A percentile compares a stretch with the other conserved stretches of the same genome.
phyloP scores from a whole-genome alignment of 768 basidiomycete genomes.

The Rickenella mellea region DNA sequence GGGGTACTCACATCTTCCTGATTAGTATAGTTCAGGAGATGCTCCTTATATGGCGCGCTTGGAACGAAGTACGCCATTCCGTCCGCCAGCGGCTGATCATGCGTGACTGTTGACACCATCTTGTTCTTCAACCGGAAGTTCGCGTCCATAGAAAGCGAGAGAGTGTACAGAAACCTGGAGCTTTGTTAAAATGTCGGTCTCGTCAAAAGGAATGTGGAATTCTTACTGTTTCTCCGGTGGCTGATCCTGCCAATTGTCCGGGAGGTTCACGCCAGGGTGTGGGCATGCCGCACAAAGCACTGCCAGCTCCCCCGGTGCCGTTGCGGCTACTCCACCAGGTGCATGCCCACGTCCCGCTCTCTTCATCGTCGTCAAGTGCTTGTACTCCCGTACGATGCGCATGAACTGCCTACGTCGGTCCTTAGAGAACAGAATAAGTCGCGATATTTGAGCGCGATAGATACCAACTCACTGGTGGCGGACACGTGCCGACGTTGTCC shows the following conservation, averaged over 20 bases:
- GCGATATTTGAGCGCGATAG: neutral
- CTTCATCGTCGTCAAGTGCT: constrained; percentile 13
- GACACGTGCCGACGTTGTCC: neutral
- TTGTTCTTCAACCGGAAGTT: constrained; percentile 19
- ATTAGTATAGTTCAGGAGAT: constrained; percentile 6
- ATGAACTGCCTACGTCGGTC: constrained; percentile 8
- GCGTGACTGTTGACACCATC: constrained; percentile 2
- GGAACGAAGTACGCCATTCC: constrained; percentile 20
- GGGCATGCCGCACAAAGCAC: constrained; percentile 27
- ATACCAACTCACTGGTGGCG: neutral
- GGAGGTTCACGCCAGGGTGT: no score
- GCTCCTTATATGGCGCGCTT: constrained; percentile 10
- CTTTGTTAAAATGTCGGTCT: no score
- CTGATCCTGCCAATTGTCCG: no score
- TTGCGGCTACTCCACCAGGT: constrained; percentile 8
- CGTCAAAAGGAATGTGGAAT: no score
- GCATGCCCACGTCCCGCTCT: constrained; percentile 14
- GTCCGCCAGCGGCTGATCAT: constrained; percentile 14
- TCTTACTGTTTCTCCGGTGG: no score
- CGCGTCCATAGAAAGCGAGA: constrained; percentile 18
- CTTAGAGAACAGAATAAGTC: constrained; percentile 1
- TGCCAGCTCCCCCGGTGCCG: constrained; percentile 9
- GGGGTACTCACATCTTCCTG: constrained; percentile 14
- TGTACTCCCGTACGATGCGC: constrained; percentile 9
- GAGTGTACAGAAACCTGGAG: constrained; percentile 16